Evolutionary conservation across 257 asterid species (phyloP).

Genomic region (Salvia miltiorrhiza): DNA sequence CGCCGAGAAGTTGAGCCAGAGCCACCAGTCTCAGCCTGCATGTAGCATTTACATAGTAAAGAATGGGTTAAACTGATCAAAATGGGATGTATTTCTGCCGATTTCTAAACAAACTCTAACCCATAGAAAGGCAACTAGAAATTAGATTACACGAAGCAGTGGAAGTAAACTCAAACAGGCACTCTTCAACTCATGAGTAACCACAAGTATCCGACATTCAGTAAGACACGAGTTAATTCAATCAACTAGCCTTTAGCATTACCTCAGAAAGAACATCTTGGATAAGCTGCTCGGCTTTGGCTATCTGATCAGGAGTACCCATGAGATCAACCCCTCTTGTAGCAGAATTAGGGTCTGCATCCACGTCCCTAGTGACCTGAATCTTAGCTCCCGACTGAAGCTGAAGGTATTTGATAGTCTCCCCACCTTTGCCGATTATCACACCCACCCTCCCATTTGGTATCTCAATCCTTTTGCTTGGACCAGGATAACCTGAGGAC

Average conservation of each 20-base stretch:
- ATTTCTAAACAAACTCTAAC: background rate
- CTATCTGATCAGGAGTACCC: constrained; percentile 73
- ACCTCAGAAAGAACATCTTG: constrained; percentile 74
- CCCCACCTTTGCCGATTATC: constrained; percentile 91
- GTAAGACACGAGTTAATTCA: background rate
- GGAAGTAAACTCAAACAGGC: background rate
- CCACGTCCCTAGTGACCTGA: constrained; percentile 88
- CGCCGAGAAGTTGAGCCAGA: constrained; percentile 53
- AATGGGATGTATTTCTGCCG: background rate
- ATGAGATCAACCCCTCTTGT: constrained; percentile 71
- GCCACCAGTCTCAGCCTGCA: constrained; percentile 64
- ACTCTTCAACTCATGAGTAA: background rate
- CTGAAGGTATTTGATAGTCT: constrained; percentile 82
- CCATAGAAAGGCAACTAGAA: background rate
- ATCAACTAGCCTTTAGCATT: background rate
- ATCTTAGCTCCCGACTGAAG: constrained; percentile 87
- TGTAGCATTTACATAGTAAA: constrained; percentile 9
- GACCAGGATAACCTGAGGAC: constrained; percentile 61
- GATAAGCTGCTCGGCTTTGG: constrained; percentile 69
- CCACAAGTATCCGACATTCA: background rate
- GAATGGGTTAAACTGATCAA: background rate
- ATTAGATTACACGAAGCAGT: background rate
- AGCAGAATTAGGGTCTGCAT: constrained; percentile 64
- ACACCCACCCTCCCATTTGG: constrained; percentile 92
- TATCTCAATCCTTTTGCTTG: constrained; percentile 63